A percentile compares a stretch with the other conserved stretches of the same genome.
These are phyloP conservation scores for Phytophthora fragariaefolia DNA, from an alignment of 352 stramenopile genomes.

Conservation along the genomic window DNA sequence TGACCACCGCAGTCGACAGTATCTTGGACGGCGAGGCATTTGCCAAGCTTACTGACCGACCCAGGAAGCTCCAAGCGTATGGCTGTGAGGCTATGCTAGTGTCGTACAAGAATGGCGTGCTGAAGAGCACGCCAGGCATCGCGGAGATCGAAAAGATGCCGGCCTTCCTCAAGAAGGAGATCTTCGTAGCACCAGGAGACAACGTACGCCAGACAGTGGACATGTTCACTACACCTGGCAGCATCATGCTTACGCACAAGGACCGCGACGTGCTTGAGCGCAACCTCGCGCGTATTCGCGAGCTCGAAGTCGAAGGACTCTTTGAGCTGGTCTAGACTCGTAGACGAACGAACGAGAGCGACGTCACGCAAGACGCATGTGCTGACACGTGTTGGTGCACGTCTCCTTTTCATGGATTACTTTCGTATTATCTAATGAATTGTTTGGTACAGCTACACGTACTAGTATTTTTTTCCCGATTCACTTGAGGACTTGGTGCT, in stretches of 20 bases:
- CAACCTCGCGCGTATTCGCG: conserved; percentile 92
- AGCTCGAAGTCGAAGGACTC: conserved; percentile 78
- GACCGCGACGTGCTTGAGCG: conserved; percentile 82
- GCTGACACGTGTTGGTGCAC: conserved; percentile 4
- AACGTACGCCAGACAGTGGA: conserved; percentile 92
- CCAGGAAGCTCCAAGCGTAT: conserved; percentile 77
- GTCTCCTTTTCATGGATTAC: conserved; percentile 24
- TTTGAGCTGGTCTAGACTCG: conserved; percentile 71
- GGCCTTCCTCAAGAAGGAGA: conserved; percentile 93
- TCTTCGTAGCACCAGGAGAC: conserved; percentile 86
- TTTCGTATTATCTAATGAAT: conserved; percentile 48
- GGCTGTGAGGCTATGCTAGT: conserved; percentile 95
- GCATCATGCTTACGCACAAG: conserved; percentile 94
- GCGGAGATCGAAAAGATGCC: conserved; percentile 92
- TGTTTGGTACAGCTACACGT: conserved; percentile 28
- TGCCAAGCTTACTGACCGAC: conserved; percentile 67
- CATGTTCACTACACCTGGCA: conserved; percentile 95
- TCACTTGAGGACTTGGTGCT: conserved; percentile 62
- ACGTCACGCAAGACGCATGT: conserved; percentile 12
- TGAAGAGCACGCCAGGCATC: conserved; percentile 91
- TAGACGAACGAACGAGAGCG: conserved; percentile 30
- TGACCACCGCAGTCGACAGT: conserved; percentile 89
- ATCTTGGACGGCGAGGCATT: conserved; percentile 73
- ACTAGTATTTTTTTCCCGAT: conserved; percentile 18
- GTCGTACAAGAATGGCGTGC: conserved; percentile 90